phyloP scores from a whole-genome alignment of 805 yeast genomes.

The Ogataea corticis region DNA sequence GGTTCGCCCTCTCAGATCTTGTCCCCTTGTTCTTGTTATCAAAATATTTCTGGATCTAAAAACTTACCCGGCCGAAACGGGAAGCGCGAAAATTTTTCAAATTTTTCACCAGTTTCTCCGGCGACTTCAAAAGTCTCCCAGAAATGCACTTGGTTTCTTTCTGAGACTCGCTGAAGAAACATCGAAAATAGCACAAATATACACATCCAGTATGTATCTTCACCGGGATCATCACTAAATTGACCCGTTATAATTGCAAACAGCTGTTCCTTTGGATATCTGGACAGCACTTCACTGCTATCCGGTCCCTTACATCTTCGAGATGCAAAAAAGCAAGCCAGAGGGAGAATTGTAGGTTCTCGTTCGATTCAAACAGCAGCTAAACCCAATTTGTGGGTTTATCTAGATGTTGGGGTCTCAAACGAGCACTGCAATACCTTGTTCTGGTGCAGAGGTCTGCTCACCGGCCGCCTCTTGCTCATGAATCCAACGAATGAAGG shows the following conservation, averaged over 20 bases:
- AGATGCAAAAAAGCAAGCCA: conserved; percentile 30
- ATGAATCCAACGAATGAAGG: conserved; percentile 42
- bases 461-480: conserved; percentile 32
- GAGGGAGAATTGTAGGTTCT: conserved; percentile 34
- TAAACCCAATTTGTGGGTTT: conserved; percentile 9
- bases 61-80: background rate
- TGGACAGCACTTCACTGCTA: background rate
- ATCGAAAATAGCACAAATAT: too few species aligned
- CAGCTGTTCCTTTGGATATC: background rate
- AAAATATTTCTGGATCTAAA: background rate
- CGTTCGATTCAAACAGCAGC: conserved; percentile 13
- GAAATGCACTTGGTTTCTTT: too few species aligned
- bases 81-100: background rate
- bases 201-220: too few species aligned
- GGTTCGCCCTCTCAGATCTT: background rate
- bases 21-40: background rate
- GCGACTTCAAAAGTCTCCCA: background rate
- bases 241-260: background rate
- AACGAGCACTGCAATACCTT: conserved; percentile 20
- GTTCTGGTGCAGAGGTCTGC: conserved; percentile 11
- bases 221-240: too few species aligned
- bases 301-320: background rate
- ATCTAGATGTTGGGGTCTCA: conserved; percentile 9
- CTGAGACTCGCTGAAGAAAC: background rate
- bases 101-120: background rate